Base-by-base conservation (phyloP, 2,329 filamentous ascomycete genomes). In the Calycina herbarum region DNA sequence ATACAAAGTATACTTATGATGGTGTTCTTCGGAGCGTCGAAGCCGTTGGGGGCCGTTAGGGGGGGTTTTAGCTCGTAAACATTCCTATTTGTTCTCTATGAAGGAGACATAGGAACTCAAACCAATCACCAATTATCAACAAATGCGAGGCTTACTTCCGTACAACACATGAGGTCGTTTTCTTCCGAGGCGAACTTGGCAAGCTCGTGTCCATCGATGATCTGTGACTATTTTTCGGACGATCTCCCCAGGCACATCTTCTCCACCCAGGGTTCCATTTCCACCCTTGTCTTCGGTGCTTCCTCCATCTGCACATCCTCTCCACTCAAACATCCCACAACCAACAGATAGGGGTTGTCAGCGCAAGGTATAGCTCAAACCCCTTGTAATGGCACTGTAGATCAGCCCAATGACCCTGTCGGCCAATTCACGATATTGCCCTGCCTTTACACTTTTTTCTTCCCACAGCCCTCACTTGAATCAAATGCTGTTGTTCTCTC, bases 401-500 rank as follows among this genome's bases (percentile, higher is more conserved):
- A 54, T 54, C 48, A 54, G 27, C 48, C 15, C 5, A 27, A 54
- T 54, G 48, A 54, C 48, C 48, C 48, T 54, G 48, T 54, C 48
- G 48, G 48, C 48, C 48, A 27, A 27, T 54, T 54, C 48, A 54
- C 20, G 48, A 29, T 54, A 54, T 54, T 24, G 20, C 48, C 48
- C 20, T 54, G 48, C 48, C 48, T 29, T 20, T 11, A 54, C 1
- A 13, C 27, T 54, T 13, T 54, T 54, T 54, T 27, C 10, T 54
- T 54, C 48, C 48, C 15, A 27, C 20, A 54, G 10, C 24, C 20
- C 48, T 54, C 48, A 54, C 20, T 54, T 54, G 48, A 13, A 5
- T 54, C 48, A 13, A 54, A 54, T 54, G 48, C 24, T 54, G 48
- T 54, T 54, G 20, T 24, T 54, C 48, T 54, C 48, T 54, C 48